Evolutionary conservation across 345 rosid genomes (phyloP), one percentile per base, ranked within the genome.

Genomic region (Gossypium herbaceum): DNA sequence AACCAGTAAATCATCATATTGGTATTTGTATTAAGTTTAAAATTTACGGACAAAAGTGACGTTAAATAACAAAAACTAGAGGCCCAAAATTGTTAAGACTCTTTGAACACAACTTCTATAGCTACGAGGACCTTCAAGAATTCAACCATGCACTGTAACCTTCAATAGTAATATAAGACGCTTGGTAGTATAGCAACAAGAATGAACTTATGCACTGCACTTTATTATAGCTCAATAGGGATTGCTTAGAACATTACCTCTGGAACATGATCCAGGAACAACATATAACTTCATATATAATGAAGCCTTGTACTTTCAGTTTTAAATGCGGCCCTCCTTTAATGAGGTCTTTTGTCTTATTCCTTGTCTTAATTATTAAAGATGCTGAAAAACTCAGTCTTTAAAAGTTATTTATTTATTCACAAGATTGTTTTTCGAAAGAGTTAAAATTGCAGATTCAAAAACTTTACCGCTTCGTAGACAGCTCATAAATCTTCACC

Each of bases 101-200:
- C 58, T 25, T 7, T 6, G 11, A 50, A 50, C 43, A 48, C 7
- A n/a, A 68, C 15, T 48, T 50, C 7, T 68, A 68, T 25, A 68
- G 58, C 24, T 50, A 12, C 6, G 8, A 50, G 24, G 72, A 68
- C 13, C 72, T 68, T 68, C 58, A 50, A 68, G 72, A 48, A 68
- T 25, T 25, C 57, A 68, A 27, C 12, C 17, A 27, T 51, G 24
- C 20, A 11, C 27, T 12, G 29, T 51, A 24, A 51, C 56, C 24
- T 27, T 24, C 73, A 52, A 27, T 59, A 16, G 24, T 7, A 52
- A 51, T 3, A 69, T 25, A 69, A 29, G 60, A 16, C 11, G 25
- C 59, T 27, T 27, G 17, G 29, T 52, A 9, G 16, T 51, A 69
- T 52, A 29, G 25, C 60, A 70, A 17, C 11, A 70, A 27, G 27